These are phyloP conservation scores for Taphrina deformans DNA, from an alignment of 1,139 yeast species.

Conservation along the genomic window DNA sequence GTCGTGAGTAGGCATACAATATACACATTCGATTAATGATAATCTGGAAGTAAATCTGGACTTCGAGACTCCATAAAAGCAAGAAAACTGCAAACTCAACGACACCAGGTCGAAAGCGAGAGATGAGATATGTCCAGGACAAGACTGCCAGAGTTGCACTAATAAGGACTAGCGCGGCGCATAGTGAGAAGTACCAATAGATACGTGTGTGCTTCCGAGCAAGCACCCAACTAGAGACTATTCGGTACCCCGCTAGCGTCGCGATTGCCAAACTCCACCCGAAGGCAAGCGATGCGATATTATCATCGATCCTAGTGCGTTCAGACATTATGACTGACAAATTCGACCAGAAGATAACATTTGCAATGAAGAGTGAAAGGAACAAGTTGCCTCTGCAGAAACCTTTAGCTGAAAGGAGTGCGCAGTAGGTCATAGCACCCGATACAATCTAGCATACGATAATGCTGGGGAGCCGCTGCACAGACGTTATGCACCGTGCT, in stretches of 20 bases:
- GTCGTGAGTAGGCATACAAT: background rate
- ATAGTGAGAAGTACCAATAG: background rate
- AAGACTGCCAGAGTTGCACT: conserved; percentile 14
- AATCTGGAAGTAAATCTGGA: conserved; percentile 22
- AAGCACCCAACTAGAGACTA: background rate
- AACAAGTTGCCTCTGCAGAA: no score
- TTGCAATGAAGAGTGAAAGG: no score
- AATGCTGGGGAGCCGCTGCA: no score
- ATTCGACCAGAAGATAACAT: no score
- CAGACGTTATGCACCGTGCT: background rate
- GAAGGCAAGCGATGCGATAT: conserved; percentile 7
- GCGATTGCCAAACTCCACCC: conserved; percentile 20
- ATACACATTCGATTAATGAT: conserved; percentile 17
- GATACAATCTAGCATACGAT: no score
- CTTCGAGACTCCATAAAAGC: conserved; percentile 16
- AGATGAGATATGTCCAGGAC: conserved; percentile 11
- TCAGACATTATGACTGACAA: background rate
- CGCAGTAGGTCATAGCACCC: background rate
- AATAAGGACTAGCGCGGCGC: background rate
- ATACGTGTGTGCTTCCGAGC: background rate
- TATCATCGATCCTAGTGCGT: background rate
- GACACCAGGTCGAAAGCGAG: background rate
- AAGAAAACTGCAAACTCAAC: background rate
- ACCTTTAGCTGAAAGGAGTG: background rate
- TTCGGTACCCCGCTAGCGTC: background rate